Evolutionary conservation across 495 filamentous ascomycete genomes (phyloP).

Genomic region (Lasiosphaeria hispida): DNA sequence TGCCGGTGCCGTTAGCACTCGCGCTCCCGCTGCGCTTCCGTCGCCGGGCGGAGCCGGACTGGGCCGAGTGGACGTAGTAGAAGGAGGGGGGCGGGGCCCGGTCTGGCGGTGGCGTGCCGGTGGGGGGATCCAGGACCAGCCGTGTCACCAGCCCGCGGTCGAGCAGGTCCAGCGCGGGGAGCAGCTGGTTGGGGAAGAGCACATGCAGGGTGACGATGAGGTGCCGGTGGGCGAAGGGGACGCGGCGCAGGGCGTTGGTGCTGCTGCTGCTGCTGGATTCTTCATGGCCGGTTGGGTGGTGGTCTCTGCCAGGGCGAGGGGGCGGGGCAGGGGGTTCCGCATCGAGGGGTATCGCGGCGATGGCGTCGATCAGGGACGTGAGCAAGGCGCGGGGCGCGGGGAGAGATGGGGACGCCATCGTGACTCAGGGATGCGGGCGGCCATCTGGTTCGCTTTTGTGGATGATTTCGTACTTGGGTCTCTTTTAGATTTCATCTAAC

Average conservation of each 20-base stretch:
- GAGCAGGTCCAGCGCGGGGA: constrained; percentile 79
- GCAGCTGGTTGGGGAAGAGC: constrained; percentile 57
- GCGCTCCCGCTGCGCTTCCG: constrained; percentile 14
- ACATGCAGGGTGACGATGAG: constrained; percentile 61
- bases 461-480: too few species aligned
- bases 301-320: background rate
- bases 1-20: constrained; percentile 15
- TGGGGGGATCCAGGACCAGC: constrained; percentile 11
- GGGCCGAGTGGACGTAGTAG: constrained; percentile 41
- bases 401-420: constrained; percentile 12
- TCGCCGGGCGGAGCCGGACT: constrained; percentile 20
- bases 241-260: constrained; percentile 41
- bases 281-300: background rate
- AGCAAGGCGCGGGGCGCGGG: constrained; percentile 42
- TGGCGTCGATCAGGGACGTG: constrained; percentile 44
- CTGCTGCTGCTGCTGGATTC: background rate
- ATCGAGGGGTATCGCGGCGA: constrained; percentile 35
- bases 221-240: constrained; percentile 38
- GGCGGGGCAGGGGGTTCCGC: background rate
- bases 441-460: too few species aligned
- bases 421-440: too few species aligned
- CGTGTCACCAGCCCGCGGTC: constrained; percentile 66
- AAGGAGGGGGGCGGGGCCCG: constrained; percentile 17
- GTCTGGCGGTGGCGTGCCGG: background rate
- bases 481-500: too few species aligned